These are phyloP conservation scores for Russula dissimulans DNA, from an alignment of 768 basidiomycete genomes.

Conservation along the genomic window DNA sequence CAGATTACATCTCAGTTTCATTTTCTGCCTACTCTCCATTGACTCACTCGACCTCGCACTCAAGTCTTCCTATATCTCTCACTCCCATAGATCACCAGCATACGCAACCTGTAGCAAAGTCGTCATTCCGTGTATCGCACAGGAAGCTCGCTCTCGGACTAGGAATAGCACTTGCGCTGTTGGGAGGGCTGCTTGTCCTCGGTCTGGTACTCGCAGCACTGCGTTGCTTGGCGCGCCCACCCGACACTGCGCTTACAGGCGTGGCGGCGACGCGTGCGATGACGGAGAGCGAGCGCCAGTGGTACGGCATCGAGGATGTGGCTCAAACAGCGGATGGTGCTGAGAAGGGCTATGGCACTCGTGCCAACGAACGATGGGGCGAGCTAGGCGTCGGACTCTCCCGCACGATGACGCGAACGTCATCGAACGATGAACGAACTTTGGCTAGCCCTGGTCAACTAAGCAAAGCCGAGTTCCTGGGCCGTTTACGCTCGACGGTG, in stretches of 20 bases:
- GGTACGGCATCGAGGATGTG: conserved; percentile 49
- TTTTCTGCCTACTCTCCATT: conserved; percentile 60
- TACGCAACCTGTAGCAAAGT: conserved; percentile 26
- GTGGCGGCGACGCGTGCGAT: conserved; percentile 49
- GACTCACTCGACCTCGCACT: conserved; percentile 66
- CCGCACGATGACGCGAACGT: conserved; percentile 29
- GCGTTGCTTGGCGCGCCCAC: conserved; percentile 45
- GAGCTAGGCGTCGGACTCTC: conserved; percentile 39
- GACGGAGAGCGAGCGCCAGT: conserved; percentile 57
- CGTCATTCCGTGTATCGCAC: conserved; percentile 36
- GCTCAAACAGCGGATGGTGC: conserved; percentile 16
- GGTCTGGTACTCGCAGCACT: conserved; percentile 46
- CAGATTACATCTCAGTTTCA: conserved; percentile 35
- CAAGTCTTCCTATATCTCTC: conserved; percentile 44
- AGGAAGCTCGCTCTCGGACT: conserved; percentile 47
- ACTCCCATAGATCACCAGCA: conserved; percentile 32
- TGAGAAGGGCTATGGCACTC: conserved; percentile 29
- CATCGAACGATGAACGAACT: conserved; percentile 15
- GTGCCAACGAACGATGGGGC: conserved; percentile 26
- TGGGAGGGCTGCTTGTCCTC: conserved; percentile 51
- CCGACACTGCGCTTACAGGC: conserved; percentile 51
- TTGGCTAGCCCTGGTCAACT: conserved; percentile 45
- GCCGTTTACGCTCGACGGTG: conserved; percentile 52
- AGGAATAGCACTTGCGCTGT: conserved; percentile 48
- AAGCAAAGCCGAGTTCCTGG: conserved; percentile 62